Base-by-base conservation (phyloP, 176 grass and related monocot genomes). In the Luzula sylvatica region DNA sequence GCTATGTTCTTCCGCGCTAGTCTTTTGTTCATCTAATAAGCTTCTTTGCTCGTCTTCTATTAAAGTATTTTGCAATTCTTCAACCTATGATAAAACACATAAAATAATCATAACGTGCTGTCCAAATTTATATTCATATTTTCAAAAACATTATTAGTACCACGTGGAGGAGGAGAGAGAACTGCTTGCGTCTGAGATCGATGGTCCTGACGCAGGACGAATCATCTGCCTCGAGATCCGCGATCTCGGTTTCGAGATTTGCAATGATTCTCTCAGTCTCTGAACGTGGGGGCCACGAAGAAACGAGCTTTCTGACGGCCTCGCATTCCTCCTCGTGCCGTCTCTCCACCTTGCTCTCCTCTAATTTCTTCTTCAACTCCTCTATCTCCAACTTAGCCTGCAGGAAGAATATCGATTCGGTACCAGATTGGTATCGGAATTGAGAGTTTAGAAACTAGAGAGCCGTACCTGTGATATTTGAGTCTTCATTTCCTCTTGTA, bases 301-400 rank as follows among this genome's bases (percentile, higher is more conserved):
- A 82, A 56, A 95, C 77, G 50, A 95, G 38, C 54, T 88, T 88
- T 47, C 90, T 72, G 29, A 86, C 81, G 18, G 84, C 80, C 62
- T 95, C 83, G 17, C 80, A 95, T 53, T 88, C 89, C 57, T 95
- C 83, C 63, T 86, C 88, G 70, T 88, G 89, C 56, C 81, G 83
- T 41, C 89, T 88, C 80, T 88, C 89, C 7, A 88, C 87, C 70
- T 35, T 88, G n/a, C n/a, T n/a, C n/a, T n/a, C n/a, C n/a, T n/a
- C n/a, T n/a, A n/a, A n/a, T n/a, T n/a, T n/a, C n/a, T n/a, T n/a
- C n/a, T n/a, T n/a, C n/a, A n/a, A n/a, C n/a, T n/a, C n/a, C n/a
- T n/a, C n/a, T n/a, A n/a, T 95, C 75, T 95, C 90, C 50, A 60
- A 66, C 63, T 82, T 78, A 52, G 90, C 90, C 63, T 88, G 45